These are phyloP conservation scores for Calonectria pseudoreteaudii DNA, from an alignment of 2,329 filamentous ascomycete genomes.

Conservation along the genomic window DNA sequence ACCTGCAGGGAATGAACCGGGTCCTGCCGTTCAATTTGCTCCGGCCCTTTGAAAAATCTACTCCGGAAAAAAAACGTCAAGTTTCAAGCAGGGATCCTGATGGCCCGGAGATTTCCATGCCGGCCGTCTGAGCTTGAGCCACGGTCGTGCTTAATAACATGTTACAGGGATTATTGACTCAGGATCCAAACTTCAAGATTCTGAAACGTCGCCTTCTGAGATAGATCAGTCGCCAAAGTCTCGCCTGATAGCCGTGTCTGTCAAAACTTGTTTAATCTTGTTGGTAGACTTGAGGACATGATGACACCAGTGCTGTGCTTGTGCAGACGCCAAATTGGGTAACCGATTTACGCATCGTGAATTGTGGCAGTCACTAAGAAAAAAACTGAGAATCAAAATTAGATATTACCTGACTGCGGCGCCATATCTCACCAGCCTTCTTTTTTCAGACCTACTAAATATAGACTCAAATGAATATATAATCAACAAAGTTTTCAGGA, in stretches of 20 bases:
- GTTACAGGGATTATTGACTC: neutral
- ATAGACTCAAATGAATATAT: neutral
- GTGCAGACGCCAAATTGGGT: neutral
- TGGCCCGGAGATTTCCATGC: neutral
- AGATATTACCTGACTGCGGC: neutral
- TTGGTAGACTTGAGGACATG: no score
- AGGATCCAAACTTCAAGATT: neutral
- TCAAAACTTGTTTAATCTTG: neutral
- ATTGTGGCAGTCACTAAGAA: neutral
- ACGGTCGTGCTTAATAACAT: neutral
- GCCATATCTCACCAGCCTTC: neutral
- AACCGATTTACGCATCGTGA: neutral
- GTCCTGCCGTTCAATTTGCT: neutral
- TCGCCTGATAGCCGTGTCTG: neutral
- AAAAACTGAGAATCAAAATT: neutral
- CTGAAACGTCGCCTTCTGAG: neutral
- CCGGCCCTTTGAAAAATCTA: neutral
- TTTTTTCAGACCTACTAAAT: neutral
- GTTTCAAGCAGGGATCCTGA: neutral
- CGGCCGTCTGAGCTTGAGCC: neutral
- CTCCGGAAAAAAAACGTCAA: neutral
- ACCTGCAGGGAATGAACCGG: conserved; percentile 7
- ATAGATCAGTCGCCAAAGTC: neutral
- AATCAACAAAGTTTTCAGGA: neutral
- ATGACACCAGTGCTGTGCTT: neutral